These are phyloP conservation scores for Thraustotheca clavata DNA, from an alignment of 352 stramenopile species.

Conservation along the genomic window DNA sequence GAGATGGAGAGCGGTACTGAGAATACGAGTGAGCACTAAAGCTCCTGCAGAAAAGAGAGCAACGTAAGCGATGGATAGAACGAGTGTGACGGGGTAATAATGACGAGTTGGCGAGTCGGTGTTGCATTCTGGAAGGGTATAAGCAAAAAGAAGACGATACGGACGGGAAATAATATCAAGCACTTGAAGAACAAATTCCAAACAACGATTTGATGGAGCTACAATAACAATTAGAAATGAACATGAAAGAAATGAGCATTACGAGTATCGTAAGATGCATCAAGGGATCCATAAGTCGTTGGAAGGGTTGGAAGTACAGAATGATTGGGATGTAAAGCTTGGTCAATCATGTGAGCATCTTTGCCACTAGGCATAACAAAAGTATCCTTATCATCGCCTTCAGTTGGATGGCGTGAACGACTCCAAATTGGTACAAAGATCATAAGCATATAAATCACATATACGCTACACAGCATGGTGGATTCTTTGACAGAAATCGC, in stretches of 20 bases:
- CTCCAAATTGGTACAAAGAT: slow-evolving; percentile 58
- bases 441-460: slow-evolving; percentile 68
- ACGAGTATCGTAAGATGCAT: neutral
- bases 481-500: slow-evolving; percentile 51
- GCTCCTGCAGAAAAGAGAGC: slow-evolving; percentile 65
- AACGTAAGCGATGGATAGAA: slow-evolving; percentile 66
- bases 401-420: slow-evolving; percentile 27
- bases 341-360: slow-evolving; percentile 19
- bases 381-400: slow-evolving; percentile 21
- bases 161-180: slow-evolving; percentile 38
- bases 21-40: slow-evolving; percentile 57
- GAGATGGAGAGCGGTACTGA: slow-evolving; percentile 19
- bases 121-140: slow-evolving; percentile 66
- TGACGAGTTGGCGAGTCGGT: slow-evolving; percentile 9
- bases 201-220: slow-evolving; percentile 29
- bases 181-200: slow-evolving; percentile 43
- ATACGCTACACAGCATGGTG: slow-evolving; percentile 50
- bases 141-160: slow-evolving; percentile 51
- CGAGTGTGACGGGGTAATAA: slow-evolving; percentile 45
- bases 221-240: slow-evolving; percentile 25
- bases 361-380: slow-evolving; percentile 15
- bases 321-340: slow-evolving; percentile 19
- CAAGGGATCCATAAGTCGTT: neutral
- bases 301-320: slow-evolving; percentile 13
- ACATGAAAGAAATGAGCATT: slow-evolving; percentile 32